These are phyloP conservation scores for Tagetes patula DNA, from an alignment of 129 eudicot genomes.

Conservation along the genomic window DNA sequence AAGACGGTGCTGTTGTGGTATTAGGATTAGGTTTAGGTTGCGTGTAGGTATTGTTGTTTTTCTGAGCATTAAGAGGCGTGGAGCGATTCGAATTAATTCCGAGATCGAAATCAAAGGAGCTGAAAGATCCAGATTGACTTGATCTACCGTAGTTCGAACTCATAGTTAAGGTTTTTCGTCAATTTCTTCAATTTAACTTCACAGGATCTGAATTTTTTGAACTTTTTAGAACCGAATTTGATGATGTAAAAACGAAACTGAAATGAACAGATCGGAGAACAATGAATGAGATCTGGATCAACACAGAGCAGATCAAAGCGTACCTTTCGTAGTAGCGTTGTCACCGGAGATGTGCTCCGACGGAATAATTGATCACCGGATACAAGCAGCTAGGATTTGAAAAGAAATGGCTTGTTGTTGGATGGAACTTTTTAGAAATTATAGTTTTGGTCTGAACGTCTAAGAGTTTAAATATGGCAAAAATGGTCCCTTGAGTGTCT, in stretches of 20 bases:
- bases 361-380: conserved; percentile 27
- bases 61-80: conserved; percentile 60
- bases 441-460: conserved; percentile 27
- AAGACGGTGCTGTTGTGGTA: conserved; percentile 42
- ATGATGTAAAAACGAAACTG: conserved; percentile 23
- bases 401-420: background rate
- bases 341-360: conserved; percentile 17
- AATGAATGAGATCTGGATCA: conserved; percentile 30
- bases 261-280: conserved; percentile 22
- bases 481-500: too few relatives aligned
- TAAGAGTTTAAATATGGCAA: background rate
- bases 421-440: conserved; percentile 2
- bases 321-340: conserved; percentile 40
- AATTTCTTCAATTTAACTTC: background rate
- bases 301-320: background rate
- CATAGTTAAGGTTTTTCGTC: conserved; percentile 37
- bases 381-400: conserved; percentile 27
- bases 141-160: conserved; percentile 79
- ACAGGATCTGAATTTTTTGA: conserved; percentile 17
- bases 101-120: conserved; percentile 80
- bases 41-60: conserved; percentile 45
- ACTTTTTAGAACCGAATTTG: background rate
- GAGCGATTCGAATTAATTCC: conserved; percentile 67
- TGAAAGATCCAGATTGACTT: conserved; percentile 49
- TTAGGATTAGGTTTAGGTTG: conserved; percentile 37